Base-by-base conservation (phyloP, 306 rosid species). In the Echinosophora koreensis region DNA sequence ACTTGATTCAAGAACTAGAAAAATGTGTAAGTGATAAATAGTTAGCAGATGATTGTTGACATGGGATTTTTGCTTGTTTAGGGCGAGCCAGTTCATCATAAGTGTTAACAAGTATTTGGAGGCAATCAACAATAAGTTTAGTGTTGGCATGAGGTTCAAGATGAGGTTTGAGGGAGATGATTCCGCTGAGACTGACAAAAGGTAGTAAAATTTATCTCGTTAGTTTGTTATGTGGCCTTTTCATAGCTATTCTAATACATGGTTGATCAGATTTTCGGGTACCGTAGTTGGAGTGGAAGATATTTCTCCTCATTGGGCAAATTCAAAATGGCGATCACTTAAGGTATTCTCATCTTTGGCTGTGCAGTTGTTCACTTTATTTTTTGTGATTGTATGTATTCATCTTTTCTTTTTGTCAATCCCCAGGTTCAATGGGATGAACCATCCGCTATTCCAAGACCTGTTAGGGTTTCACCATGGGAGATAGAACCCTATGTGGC, bases 371-470 rank as follows among this genome's bases (percentile, higher is more conserved):
- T 30, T 71, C 56, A 27, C 12, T 28, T 22, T 58, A 4, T 37
- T 27, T 74, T 37, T 52, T 39, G 18, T 30, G 27, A 35, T 47
- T 68, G 59, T 59, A 18, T 65, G 55, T 28, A 71, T 44, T 35
- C 18, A 55, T 72, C 28, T 68, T 77, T n/a, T 65, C 55, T 59
- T 76, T 64, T 30, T 71, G 56, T 79, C 80, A 76, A 60, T 79
- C 38, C 8, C 4, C 84, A 95, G 98, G 98, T 92, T 82, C 97
- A 92, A 79, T 95, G 98, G 98, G 98, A 95, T 79, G 98, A 95
- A 77, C 85, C 89, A 67, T 83, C 97, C 51, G 77, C 97, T 54
- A 77, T 89, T 84, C 73, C 80, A 11, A 88, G 97, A 84, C 98
- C 97, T 34, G 97, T 89, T 16, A 89, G 93, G 87, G 97, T 95